Base-by-base conservation (phyloP, 1,284 basidiomycete species). In the Leccinum pachyderme region DNA sequence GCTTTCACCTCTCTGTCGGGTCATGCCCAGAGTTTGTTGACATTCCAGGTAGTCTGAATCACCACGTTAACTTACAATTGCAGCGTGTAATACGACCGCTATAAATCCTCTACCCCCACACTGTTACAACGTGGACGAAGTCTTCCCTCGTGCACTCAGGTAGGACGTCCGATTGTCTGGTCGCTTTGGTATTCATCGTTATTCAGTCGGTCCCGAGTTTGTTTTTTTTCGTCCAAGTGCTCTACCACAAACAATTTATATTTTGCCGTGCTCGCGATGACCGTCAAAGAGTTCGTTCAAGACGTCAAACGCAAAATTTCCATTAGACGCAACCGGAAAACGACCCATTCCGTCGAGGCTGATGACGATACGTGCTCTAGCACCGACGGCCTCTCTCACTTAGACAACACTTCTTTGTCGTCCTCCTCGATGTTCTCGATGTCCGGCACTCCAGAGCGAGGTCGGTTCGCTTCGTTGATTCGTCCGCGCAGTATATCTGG, bases 231-330 rank as follows among this genome's bases (percentile, higher is more conserved):
- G 33, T 43, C 46, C 47, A 39, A 45, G 7, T 15, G 6, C n/a
- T n/a, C n/a, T n/a, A n/a, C n/a, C n/a, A n/a, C n/a, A n/a, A n/a
- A n/a, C n/a, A n/a, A n/a, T n/a, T n/a, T n/a, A n/a, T n/a, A n/a
- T n/a, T 27, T 25, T 28, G 15, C 15, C 11, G 15, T 31, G 15
- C 28, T 9, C 22, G 24, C 47, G 13, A 69, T 73, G 71, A 59
- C 65, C 0, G 67, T 73, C 46, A 71, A 63, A 24, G 68, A 63
- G 0, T 61, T 69, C 24, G 59, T 69, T 11, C 62, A 73, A 12
- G 70, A 68, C 22, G 65, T 73, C 33, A 73, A 72, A 50, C 70
- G 62, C 50, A 71, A 29, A 50, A 61, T 69, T 24, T 72, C 70
- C 15, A 53, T 60, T 2, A 72, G 61, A 44, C 65, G 55, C 52